Base-by-base conservation (phyloP, 2,329 filamentous ascomycete genomes). In the Trichoderma sp. region DNA sequence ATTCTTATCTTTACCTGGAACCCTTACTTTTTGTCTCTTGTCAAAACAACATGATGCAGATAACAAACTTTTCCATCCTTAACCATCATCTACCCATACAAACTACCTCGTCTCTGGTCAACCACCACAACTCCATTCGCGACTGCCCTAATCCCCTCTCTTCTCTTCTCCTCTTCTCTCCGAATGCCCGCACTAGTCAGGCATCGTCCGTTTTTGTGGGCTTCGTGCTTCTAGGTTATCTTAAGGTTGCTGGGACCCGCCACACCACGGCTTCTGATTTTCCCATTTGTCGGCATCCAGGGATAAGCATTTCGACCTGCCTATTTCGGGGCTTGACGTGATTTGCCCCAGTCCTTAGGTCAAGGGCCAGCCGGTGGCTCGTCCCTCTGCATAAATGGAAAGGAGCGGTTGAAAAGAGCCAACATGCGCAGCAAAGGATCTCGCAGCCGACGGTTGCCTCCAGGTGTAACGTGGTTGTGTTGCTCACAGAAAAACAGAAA, bases 241-340 rank as follows among this genome's bases (percentile, higher is more conserved):
- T 70, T 70, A 64, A 70, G 59, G 68, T 64, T 70, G 68, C 43
- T 70, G 39, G 4, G 68, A 64, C 68, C 68, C 58, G 61, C 68
- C 32, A 50, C 68, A 55, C 68, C 58, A 32, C 43, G 59, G n/a
- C 43, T 63, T 59, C 43, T 13, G 47, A 28, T 57, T 55, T 30
- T 64, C 28, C 68, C 30, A 69, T 69, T 69, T 36, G 67, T 69
- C 68, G 43, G 32, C 26, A 57, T 12, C 15, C 34, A 32, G 50
- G 47, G 61, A 70, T 70, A 59, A 32, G 55, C 68, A 43, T 70
- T 59, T 57, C 47, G 39, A 70, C 39, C 68, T 70, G 57, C 68
- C 68, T 70, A 39, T 28, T 70, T n/a, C 8, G 58, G 58, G 17
- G 13, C 8, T 43, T 68, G 66, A 68, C 66, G 66, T 68, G 66